A percentile compares a stretch with the other conserved stretches of the same genome.
Conservation (phyloP, 228 moss, liverwort and hornwort species). For the Sphagnum magellanicum region DNA sequence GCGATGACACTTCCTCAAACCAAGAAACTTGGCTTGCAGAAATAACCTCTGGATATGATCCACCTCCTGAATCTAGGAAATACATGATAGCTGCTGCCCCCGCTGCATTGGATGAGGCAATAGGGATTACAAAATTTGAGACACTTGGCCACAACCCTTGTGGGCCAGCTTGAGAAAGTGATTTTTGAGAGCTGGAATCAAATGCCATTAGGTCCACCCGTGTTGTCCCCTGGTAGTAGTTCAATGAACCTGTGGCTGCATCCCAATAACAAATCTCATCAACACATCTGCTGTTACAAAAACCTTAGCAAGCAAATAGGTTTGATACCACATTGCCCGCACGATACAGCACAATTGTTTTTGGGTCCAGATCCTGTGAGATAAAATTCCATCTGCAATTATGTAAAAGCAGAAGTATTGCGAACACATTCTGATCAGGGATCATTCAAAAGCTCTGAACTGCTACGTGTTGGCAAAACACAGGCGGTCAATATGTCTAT, state of each 20-base stretch:
- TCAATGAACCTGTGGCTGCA: no score
- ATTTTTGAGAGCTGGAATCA: constrained; percentile 25
- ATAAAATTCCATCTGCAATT: no score
- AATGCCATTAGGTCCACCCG: constrained; percentile 50
- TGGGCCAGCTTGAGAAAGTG: constrained; percentile 50
- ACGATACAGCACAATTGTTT: no score
- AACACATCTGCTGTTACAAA: constrained; percentile 14
- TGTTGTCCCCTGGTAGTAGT: constrained; percentile 44
- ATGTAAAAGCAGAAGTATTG: no score
- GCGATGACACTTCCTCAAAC: constrained; percentile 35
- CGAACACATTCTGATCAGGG: no score
- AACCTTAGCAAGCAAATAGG: constrained; percentile 4
- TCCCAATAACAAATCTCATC: no score
- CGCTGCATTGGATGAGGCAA: constrained; percentile 32
- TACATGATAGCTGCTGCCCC: constrained; percentile 45
- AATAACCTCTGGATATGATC: constrained; percentile 57
- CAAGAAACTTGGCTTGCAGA: constrained; percentile 65
- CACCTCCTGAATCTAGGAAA: constrained; percentile 88
- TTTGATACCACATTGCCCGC: no score
- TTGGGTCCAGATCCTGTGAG: no score
- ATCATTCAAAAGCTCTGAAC: no score
- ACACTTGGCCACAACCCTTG: constrained; percentile 54
- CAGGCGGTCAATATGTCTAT: no score
- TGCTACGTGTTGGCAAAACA: no score
- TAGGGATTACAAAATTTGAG: constrained; percentile 59